Percentiles rank a stretch among this genome's conserved stretches.
These are phyloP conservation scores for Cryptomeria japonica DNA, from an alignment of 75 land plant genomes.

Conservation along the genomic window DNA sequence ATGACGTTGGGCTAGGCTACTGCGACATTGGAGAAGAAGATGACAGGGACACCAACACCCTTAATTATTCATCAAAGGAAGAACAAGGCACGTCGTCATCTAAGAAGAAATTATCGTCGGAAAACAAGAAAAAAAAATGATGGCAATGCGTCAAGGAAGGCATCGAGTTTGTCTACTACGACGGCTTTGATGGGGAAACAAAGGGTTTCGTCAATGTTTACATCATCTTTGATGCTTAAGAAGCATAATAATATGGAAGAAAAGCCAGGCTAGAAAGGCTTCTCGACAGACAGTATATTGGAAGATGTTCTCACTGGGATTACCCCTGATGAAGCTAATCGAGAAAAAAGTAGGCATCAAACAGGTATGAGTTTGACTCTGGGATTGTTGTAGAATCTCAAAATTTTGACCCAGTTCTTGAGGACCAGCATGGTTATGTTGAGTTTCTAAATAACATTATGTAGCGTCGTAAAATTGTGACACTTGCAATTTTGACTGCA, in stretches of 20 bases:
- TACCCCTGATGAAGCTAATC: slow-evolving; percentile 69
- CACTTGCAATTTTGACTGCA: too few species aligned
- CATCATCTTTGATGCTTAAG: slow-evolving; percentile 56
- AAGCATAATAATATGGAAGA: slow-evolving; percentile 50
- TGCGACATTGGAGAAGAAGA: slow-evolving; percentile 86
- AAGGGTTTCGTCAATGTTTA: slow-evolving; percentile 36
- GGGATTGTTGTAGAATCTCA: too few species aligned
- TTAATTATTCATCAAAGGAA: slow-evolving; percentile 31
- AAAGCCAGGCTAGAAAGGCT: slow-evolving; percentile 13
- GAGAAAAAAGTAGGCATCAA: slow-evolving; percentile 56
- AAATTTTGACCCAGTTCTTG: too few species aligned
- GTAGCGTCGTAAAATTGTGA: too few species aligned
- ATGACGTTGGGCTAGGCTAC: slow-evolving; percentile 82
- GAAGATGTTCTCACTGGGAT: slow-evolving; percentile 82
- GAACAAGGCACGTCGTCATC: background rate
- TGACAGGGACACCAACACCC: slow-evolving; percentile 61
- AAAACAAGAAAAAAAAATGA: slow-evolving; percentile 27
- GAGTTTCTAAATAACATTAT: too few species aligned
- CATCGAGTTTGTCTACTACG: slow-evolving; percentile 46
- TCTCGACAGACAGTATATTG: slow-evolving; percentile 56
- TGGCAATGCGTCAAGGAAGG: slow-evolving; percentile 16
- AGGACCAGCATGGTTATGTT: too few species aligned
- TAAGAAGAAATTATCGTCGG: slow-evolving; percentile 26
- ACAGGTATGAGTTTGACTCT: too few species aligned
- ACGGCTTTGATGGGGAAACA: slow-evolving; percentile 85